A percentile compares a stretch with the other conserved stretches of the same genome.
phyloP scores from a whole-genome alignment of 768 basidiomycete genomes.

The Mycena haematopus region DNA sequence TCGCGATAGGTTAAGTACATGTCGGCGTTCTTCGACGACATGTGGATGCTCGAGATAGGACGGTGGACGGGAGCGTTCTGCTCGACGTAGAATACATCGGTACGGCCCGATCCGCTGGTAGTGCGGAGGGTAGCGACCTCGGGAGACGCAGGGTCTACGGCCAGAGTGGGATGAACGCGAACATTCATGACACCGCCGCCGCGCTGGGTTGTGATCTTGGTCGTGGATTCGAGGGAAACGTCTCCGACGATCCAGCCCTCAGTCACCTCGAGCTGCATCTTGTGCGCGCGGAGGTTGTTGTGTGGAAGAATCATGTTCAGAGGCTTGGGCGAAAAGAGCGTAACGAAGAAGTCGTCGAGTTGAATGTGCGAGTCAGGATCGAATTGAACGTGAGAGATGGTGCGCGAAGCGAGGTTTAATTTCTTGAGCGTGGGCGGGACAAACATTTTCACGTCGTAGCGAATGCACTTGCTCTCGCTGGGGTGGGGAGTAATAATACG shows the following conservation, averaged over 20 bases:
- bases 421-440: slow-evolving; percentile 57
- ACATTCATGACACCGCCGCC: slow-evolving; percentile 58
- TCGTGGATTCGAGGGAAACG: slow-evolving; percentile 49
- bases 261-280: slow-evolving; percentile 51
- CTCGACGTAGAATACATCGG: slow-evolving; percentile 54
- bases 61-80: slow-evolving; percentile 49
- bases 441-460: slow-evolving; percentile 59
- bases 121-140: slow-evolving; percentile 49
- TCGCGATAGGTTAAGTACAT: slow-evolving; percentile 62
- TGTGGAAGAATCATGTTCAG: slow-evolving; percentile 56
- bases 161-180: slow-evolving; percentile 49
- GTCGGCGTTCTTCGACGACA: slow-evolving; percentile 56
- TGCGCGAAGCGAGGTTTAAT: slow-evolving; percentile 52
- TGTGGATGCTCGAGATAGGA: slow-evolving; percentile 54
- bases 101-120: slow-evolving; percentile 58
- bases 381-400: slow-evolving; percentile 56
- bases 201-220: slow-evolving; percentile 53
- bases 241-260: slow-evolving; percentile 70
- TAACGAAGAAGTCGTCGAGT: slow-evolving; percentile 53
- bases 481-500: slow-evolving; percentile 45
- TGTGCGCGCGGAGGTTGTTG: slow-evolving; percentile 46
- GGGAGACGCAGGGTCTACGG: slow-evolving; percentile 40
- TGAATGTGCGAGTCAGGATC: slow-evolving; percentile 48
- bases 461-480: slow-evolving; percentile 48
- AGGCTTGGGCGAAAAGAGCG: slow-evolving; percentile 43